Conservation (phyloP, 208 protist genomes). For the Trypanosoma mega region DNA sequence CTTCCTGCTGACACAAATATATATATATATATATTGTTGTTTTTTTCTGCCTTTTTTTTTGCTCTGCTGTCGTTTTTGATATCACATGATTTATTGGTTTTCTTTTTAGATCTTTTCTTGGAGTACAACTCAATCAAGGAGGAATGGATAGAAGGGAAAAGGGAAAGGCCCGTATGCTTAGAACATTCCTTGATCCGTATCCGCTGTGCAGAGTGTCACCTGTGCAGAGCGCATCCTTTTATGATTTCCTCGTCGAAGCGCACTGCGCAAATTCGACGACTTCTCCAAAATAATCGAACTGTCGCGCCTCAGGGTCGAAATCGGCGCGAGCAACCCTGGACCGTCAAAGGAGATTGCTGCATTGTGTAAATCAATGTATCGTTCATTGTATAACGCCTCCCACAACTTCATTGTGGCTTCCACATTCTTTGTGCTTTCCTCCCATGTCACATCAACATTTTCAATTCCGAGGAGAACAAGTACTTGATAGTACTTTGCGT, state of each 20-base stretch:
- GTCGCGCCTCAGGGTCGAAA: not conserved
- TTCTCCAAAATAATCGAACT: not conserved
- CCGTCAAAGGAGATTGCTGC: not conserved
- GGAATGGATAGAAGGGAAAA: too few species aligned
- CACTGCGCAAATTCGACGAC: not conserved
- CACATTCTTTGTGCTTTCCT: constrained; percentile 26
- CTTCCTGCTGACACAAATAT: not conserved
- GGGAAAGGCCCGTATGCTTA: too few species aligned
- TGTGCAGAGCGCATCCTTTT: too few species aligned
- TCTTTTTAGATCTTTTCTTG: too few species aligned
- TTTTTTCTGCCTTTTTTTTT: constrained; percentile 1
- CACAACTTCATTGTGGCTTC: constrained; percentile 61
- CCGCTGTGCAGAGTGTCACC: too few species aligned
- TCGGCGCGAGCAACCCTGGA: not conserved
- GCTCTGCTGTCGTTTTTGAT: too few species aligned
- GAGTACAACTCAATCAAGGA: too few species aligned
- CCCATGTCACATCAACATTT: constrained; percentile 67
- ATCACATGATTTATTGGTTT: too few species aligned
- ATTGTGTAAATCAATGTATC: constrained; percentile 37
- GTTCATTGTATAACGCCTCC: constrained; percentile 67
- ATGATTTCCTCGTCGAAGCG: not conserved
- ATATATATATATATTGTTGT: constrained; percentile 11
- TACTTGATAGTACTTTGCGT: constrained; percentile 80
- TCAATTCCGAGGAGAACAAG: constrained; percentile 76
- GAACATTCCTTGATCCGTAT: too few species aligned